Percentiles rank a stretch among this genome's conserved stretches.
Evolutionary conservation across 2,329 filamentous ascomycete genomes (phyloP).

Genomic region (Aspergillus sp.): DNA sequence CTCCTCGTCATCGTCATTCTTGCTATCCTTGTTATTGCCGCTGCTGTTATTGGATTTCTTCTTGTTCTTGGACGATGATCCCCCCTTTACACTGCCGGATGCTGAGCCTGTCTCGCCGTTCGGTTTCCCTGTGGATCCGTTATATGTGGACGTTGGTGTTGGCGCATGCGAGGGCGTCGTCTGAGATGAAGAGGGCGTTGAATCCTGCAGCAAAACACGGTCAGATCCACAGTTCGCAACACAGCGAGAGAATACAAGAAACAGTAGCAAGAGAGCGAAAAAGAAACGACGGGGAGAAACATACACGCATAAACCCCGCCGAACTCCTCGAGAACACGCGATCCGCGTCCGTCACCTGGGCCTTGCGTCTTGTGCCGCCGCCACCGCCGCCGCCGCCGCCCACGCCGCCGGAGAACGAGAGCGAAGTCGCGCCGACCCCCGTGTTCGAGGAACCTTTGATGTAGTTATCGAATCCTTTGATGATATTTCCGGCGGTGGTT

Average conservation of each 20-base stretch:
- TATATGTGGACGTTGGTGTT: slow-evolving; percentile 43
- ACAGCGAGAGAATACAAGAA: neutral
- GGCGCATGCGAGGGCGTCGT: slow-evolving; percentile 49
- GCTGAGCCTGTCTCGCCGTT: slow-evolving; percentile 27
- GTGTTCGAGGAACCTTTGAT: slow-evolving; percentile 79
- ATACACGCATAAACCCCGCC: slow-evolving; percentile 48
- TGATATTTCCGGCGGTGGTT: slow-evolving; percentile 86
- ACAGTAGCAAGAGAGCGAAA: neutral
- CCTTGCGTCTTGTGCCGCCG: slow-evolving; percentile 39
- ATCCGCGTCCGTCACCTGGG: slow-evolving; percentile 45
- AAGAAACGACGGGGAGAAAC: slow-evolving; percentile 4
- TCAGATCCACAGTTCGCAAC: no score
- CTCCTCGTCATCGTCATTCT: slow-evolving; percentile 34
- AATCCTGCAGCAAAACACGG: slow-evolving; percentile 34
- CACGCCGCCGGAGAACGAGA: slow-evolving; percentile 30
- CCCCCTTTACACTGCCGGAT: slow-evolving; percentile 33
- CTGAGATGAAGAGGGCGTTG: slow-evolving; percentile 44
- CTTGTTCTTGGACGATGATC: slow-evolving; percentile 38
- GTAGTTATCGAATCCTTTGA: slow-evolving; percentile 96
- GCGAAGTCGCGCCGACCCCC: slow-evolving; percentile 30
- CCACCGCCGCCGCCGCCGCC: slow-evolving; percentile 16
- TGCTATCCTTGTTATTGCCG: slow-evolving; percentile 21
- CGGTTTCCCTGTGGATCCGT: slow-evolving; percentile 28
- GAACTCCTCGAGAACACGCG: slow-evolving; percentile 51
- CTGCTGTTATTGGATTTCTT: slow-evolving; percentile 32